Base-by-base conservation (phyloP, 345 rosid genomes). In the Aquilaria malaccensis region DNA sequence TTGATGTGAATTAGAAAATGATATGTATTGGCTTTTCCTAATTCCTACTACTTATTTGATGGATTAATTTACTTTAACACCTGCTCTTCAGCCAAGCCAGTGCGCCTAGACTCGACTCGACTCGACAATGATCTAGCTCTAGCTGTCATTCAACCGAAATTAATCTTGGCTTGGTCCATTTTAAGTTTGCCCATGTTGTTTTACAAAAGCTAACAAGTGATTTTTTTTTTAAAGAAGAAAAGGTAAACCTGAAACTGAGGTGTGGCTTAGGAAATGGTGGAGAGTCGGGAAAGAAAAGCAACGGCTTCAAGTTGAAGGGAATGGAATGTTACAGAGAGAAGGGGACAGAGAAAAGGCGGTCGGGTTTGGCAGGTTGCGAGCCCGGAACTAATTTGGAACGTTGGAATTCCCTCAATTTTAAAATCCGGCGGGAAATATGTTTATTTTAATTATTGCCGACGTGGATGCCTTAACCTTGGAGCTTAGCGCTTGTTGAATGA, bases 271-370 rank as follows among this genome's bases (percentile, higher is more conserved):
- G 11, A 2, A n/a, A 14, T 49, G 33, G 48, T 22, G 1, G 22
- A 22, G n/a, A 61, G 55, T 30, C 45, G 55, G 10, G 46, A 30
- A 33, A 9, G 45, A 49, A 55, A 6, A 5, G 58, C 32, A 53
- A 4, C 60, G 55, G 12, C 59, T 63, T 61, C 57, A 51, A 64
- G 54, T 10, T 11, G 22, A 58, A 32, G 37, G 33, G 67, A 15
- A 65, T 41, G 48, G 14, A 66, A 76, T 56, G 66, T 14, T 50
- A 74, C 80, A 65, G 30, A 57, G 53, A 67, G 73, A 75, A 79
- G 56, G 9, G 13, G 74, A 77, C 86, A 68, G 67, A 70, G 30
- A 45, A 53, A 30, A 67, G 68, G 82, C 77, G 82, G 80, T 80
- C 72, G 79, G 43, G 60, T 13, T 30, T 67, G 85, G 58, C 78